Evolutionary conservation across 1,284 basidiomycete genomes (phyloP), one percentile per base, ranked within the genome.

Genomic region (Rhizoctonia solani): DNA sequence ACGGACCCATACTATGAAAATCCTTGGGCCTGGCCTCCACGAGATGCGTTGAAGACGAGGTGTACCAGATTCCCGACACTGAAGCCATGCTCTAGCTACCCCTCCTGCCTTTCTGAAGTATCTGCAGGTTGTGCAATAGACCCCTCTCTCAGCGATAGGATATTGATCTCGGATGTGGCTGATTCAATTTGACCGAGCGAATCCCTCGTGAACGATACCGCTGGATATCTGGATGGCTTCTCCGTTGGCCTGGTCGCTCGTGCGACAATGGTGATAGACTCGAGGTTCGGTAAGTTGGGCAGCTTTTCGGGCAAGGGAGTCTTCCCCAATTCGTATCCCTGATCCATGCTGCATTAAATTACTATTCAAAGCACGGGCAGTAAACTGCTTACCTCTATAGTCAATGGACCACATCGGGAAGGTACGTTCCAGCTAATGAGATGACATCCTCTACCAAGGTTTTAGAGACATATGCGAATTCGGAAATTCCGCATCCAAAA

Each of bases 381-480:
- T 19, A 5, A 41, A 13, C 2, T 25, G 52, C 59, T 42, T 25
- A 63, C 59, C 59, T 63, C 59, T 8, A 63, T 50, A 14, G 46
- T 52, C n/a, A 63, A 19, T 63, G 59, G 11, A 63, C 59, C 16
- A 63, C 59, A 16, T 63, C 59, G 8, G 59, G 47, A 19, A 63
- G 29, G 34, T 63, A 52, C 9, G 47, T 63, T 13, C 59, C 47
- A 19, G 34, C 59, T 13, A 63, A 37, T 4, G 59, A 50, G 30
- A 63, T 63, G 11, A 63, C 19, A n/a, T 63, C 59, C 25, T 63
- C 59, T n/a, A 63, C 39, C 47, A 63, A 52, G 13, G 59, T 63
- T 32, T 63, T 63, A 19, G 59, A 50, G 13, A 63, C 59, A 39
- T 63, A 63, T 4, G 59, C 21, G 21, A 63, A 63, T 4, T 63